Conservation (phyloP, 2,329 filamentous ascomycete species). For the Claviceps sp. region DNA sequence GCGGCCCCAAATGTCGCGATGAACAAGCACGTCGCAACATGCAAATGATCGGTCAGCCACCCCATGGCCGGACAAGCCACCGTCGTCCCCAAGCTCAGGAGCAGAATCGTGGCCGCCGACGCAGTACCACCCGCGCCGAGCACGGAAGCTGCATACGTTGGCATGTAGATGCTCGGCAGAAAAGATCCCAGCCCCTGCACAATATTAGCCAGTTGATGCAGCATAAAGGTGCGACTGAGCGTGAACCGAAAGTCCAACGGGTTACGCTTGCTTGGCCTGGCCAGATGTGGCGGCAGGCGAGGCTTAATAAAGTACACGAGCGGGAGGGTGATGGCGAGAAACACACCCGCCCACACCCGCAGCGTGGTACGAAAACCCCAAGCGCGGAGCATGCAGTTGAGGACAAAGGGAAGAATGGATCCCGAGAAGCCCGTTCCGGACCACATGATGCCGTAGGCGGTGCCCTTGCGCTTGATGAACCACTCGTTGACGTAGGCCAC, state of each 20-base stretch:
- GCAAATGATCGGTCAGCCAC: constrained; percentile 34
- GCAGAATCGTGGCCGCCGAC: constrained; percentile 36
- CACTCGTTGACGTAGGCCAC: constrained; percentile 44
- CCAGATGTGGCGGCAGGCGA: constrained; percentile 26
- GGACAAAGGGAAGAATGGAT: constrained; percentile 28
- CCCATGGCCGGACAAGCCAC: constrained; percentile 42
- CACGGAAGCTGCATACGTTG: constrained; percentile 35
- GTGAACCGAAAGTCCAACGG: constrained; percentile 32
- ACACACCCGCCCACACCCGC: constrained; percentile 32
- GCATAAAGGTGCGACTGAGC: constrained; percentile 34
- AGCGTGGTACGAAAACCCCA: constrained; percentile 31
- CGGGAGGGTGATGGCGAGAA: constrained; percentile 34
- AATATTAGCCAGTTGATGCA: constrained; percentile 41
- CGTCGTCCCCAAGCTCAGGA: constrained; percentile 43
- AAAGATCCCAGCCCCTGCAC: constrained; percentile 45
- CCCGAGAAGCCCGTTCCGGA: constrained; percentile 33
- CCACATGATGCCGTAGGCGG: constrained; percentile 45
- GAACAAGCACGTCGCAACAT: constrained; percentile 34
- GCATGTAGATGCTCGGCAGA: constrained; percentile 44
- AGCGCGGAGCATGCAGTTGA: constrained; percentile 30
- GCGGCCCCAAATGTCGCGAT: constrained; percentile 41
- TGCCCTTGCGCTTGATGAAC: constrained; percentile 36
- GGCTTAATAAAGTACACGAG: constrained; percentile 39
- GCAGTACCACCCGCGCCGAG: constrained; percentile 30
- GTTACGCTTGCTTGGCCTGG: constrained; percentile 13